Evolutionary conservation across 495 filamentous ascomycete species (phyloP), one percentile per base, ranked within the genome.

Genomic region (Endocarpon pusillum): DNA sequence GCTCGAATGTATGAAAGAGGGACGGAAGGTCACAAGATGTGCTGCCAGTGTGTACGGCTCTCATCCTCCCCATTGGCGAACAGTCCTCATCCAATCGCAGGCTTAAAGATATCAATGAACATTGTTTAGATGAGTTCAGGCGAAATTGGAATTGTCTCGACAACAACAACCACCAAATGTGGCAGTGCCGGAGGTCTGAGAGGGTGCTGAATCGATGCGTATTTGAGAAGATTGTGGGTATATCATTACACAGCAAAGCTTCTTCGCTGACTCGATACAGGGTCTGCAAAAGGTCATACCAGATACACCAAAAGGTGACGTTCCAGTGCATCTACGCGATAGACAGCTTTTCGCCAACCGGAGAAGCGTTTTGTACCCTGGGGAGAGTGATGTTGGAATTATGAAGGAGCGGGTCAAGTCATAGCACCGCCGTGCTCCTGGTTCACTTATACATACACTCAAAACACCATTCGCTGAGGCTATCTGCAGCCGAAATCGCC

Each of bases 121-220:
- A 79, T 61, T 99, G 89, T 61, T 62, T 96, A 18, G 64, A 74
- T 29, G 69, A 93, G 59, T 99, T 99, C 67, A 76, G 80, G 35
- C 64, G 67, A 32, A 89, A 99, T 56, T 96, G 85, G 85, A 60
- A 81, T 44, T 99, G 89, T 48, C 67, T 99, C 33, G 91, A 99
- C 47, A 76, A 91, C 59, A 84, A 91, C 68, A 99, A 99, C 62
- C 87, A 96, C 54, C 77, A 84, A 51, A 58, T 96, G 26, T 96
- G 81, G 73, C 79, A 94, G 40, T 99, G 89, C 63, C 69, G 89
- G 41, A 51, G 52, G 46, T 44, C 53, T 23, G 85, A 96, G 62
- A 70, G 82, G 69, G 70, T 67, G 41, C 57, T 96, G 31, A 96
- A 93, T 62, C 72, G 67, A 47, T 99, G 89, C 59, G 83, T 94